Evolutionary conservation across 345 rosid genomes (phyloP), one percentile per base, ranked within the genome.

Genomic region (Carallia pectinifolia): DNA sequence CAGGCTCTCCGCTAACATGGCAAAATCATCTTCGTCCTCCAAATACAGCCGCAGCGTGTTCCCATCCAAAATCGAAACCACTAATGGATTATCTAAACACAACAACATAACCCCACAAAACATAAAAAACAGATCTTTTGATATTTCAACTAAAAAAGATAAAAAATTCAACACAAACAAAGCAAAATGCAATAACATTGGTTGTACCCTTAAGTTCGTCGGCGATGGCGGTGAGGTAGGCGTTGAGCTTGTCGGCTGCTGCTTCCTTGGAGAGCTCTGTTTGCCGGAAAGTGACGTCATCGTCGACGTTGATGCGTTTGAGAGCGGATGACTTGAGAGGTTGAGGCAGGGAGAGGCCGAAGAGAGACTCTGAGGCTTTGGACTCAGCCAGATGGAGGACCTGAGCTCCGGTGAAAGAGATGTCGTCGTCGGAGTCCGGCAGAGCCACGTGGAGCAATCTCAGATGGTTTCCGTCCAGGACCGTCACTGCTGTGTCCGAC

Each of bases 21-120:
- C 97, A 67, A 90, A 90, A 76, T 93, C 98, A 77, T 93, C 98
- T 71, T 93, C 98, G 59, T 93, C 98, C 74, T 90, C 93, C 79
- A 89, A 72, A 69, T 81, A 81, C 53, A 83, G 18, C 72, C 78
- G 78, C 82, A 89, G 67, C n/a, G 81, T 78, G 40, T 71, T 87
- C 82, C 97, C 98, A 78, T 93, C 87, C 69, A 90, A 73, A 56
- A 86, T 58, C 3, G 96, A 84, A 1, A 86, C 81, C 73, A 81
- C 83, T 64, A 93, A 47, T 18, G 97, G 98, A 76, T 86, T 74
- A 69, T 84, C 98, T 90, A 70, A 59, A 16, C 50, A 44, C 16
- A 44, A 44, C 12, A 64, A 68, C 63, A 71, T 38, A 40, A 44
- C 10, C 60, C 56, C 71, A 64, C 55, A 58, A 53, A 47, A n/a